Percentiles rank a stretch among this genome's conserved stretches.
phyloP scores from a whole-genome alignment of 2,329 filamentous ascomycete genomes.

The Cladophialophora psammophila region DNA sequence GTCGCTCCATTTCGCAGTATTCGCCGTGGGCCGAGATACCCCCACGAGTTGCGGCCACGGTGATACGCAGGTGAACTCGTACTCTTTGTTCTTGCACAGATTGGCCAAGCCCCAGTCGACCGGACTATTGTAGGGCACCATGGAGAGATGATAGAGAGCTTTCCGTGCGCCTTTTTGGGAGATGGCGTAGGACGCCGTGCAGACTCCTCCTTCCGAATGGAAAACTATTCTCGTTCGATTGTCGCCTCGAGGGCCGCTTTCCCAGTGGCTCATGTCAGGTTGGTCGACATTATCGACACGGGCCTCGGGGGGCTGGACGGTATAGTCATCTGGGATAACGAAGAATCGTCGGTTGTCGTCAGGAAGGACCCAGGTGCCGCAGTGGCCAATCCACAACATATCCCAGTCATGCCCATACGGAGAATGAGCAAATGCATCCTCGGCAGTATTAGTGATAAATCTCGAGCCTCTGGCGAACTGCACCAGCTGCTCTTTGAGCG shows the following conservation, averaged over 20 bases:
- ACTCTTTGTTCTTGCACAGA: constrained; percentile 31
- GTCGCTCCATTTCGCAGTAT: constrained; percentile 35
- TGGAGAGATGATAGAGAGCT: constrained; percentile 36
- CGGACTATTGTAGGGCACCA: constrained; percentile 34
- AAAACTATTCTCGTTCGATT: constrained; percentile 32
- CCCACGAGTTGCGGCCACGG: constrained; percentile 34
- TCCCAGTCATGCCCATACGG: constrained; percentile 64
- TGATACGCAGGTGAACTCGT: constrained; percentile 32
- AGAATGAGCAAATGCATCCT: constrained; percentile 43
- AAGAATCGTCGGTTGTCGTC: constrained; percentile 44
- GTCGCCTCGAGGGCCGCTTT: constrained; percentile 27
- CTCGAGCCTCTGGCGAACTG: constrained; percentile 46
- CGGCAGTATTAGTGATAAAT: constrained; percentile 42
- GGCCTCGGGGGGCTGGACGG: constrained; percentile 39
- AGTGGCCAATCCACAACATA: constrained; percentile 61
- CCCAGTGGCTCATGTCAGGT: constrained; percentile 34
- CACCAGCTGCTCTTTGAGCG: constrained; percentile 58
- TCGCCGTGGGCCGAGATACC: constrained; percentile 31
- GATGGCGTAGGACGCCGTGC: constrained; percentile 38
- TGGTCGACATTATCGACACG: constrained; percentile 30
- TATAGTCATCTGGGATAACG: constrained; percentile 46
- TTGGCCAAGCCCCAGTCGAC: constrained; percentile 33
- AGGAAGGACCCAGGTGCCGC: constrained; percentile 45
- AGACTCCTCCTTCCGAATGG: constrained; percentile 30
- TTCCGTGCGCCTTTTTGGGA: constrained; percentile 36